phyloP scores from a whole-genome alignment of 139 green algal species.

The Monoraphidium neglectum region DNA sequence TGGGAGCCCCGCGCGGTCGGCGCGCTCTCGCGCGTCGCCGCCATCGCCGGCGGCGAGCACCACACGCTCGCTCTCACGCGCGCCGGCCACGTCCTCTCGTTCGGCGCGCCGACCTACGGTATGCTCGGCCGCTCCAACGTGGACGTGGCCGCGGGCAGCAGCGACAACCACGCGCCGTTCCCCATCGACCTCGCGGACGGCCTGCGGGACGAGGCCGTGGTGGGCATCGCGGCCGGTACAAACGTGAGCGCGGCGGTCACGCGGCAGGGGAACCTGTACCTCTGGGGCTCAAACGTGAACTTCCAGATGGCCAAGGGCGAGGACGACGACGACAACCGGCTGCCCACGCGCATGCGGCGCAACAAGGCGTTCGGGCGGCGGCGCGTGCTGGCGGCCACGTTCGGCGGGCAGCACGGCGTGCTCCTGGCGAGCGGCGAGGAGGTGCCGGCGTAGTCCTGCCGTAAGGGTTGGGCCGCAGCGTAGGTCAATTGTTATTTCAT shows the following conservation, averaged over 20 bases:
- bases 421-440: constrained; percentile 41
- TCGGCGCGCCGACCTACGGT: constrained; percentile 83
- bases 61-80: constrained; percentile 78
- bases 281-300: constrained; percentile 83
- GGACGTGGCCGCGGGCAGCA: not conserved
- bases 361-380: constrained; percentile 59
- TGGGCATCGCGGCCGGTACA: constrained; percentile 47
- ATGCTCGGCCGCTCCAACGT: constrained; percentile 70
- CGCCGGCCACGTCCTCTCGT: constrained; percentile 63
- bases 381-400: constrained; percentile 53
- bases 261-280: constrained; percentile 43
- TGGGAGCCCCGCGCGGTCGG: constrained; percentile 48
- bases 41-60: constrained; percentile 76
- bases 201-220: constrained; percentile 16
- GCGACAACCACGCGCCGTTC: constrained; percentile 27
- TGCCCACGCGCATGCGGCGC: constrained; percentile 33
- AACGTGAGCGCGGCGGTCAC: constrained; percentile 68
- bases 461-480: no score
- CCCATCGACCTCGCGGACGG: constrained; percentile 47
- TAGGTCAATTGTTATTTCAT: no score
- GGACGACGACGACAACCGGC: constrained; percentile 26
- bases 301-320: constrained; percentile 83
- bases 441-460: no score
- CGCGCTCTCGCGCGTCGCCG: constrained; percentile 31
- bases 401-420: constrained; percentile 80